Base-by-base conservation (phyloP, 2,329 filamentous ascomycete species). In the Diaporthe sp. region DNA sequence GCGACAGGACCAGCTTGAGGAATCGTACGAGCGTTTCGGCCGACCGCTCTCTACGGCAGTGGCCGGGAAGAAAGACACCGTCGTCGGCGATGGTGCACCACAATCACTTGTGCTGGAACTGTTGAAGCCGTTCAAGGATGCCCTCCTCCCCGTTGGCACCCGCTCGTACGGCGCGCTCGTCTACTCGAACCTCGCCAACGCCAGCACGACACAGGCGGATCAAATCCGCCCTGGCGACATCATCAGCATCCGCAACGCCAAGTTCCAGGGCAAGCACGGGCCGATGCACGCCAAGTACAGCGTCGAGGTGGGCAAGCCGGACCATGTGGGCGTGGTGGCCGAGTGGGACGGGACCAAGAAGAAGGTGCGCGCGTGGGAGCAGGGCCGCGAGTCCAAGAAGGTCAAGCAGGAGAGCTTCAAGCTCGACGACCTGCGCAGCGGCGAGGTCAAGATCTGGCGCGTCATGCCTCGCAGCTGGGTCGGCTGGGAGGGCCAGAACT, bases 321-420 rank as follows among this genome's bases (percentile, higher is more conserved):
- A 96, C 77, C 97, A 99, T 80, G 96, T 98, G 0, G 97, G 91
- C 2, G 87, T 99, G 3, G 96, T 99, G 5, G 91, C 95, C 13
- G 97, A 99, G 83, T 99, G 97, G 97, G 97, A 99, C 83, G 97
- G 97, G 4, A 97, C 95, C 54, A 98, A 98, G 90, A 98, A 98
- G 89, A 98, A 98, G 88, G 93, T 99, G 35, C 88, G 96, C 38
- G 96, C 93, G 2, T 98, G 95, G 94, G 97, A 98, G 83, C 97
- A 99, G 82, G 96, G 96, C 0, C 88, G 96, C 19, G 96, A 98
- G 86, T 96, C 92, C 82, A 96, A 94, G 84, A 98, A 98, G 87
- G 93, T 97, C 72, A 97, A 97, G 86, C 87, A 95, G 76, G 96
- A 98, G 87, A 97, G 95, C 85, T 98, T 96, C 86, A 94, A 96